Evolutionary conservation across 768 basidiomycete genomes (phyloP).

Genomic region (Termitomyces sp.): DNA sequence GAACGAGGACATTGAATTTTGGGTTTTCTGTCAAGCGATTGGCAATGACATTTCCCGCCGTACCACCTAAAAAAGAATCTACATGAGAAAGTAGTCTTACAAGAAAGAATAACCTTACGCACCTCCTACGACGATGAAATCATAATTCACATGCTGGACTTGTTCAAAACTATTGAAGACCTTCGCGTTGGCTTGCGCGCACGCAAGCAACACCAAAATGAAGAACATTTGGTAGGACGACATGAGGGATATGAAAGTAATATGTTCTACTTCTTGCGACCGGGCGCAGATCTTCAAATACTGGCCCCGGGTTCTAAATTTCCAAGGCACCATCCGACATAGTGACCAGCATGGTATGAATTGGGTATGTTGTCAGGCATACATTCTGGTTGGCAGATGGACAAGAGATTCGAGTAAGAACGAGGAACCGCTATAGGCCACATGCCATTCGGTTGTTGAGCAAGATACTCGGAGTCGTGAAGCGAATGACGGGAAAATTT

Average conservation of each 20-base stretch:
- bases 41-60: slow-evolving; percentile 21
- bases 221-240: neutral
- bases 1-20: slow-evolving; percentile 15
- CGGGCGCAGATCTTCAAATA: neutral
- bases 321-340: neutral
- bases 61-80: slow-evolving; percentile 17
- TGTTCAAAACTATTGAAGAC: neutral
- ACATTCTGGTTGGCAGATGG: neutral
- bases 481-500: neutral
- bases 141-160: slow-evolving; percentile 11
- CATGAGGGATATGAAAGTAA: neutral
- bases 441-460: neutral
- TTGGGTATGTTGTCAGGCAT: neutral
- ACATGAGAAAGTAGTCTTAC: neutral
- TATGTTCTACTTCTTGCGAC: neutral
- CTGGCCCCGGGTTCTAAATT: neutral
- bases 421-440: neutral
- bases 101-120: neutral
- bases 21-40: slow-evolving; percentile 20
- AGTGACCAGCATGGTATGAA: neutral
- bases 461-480: neutral
- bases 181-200: neutral
- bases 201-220: neutral
- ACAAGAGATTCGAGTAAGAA: no score
- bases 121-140: slow-evolving; percentile 28